Conservation (phyloP, 2,329 filamentous ascomycete genomes). For the Colletotrichum eleusines region DNA sequence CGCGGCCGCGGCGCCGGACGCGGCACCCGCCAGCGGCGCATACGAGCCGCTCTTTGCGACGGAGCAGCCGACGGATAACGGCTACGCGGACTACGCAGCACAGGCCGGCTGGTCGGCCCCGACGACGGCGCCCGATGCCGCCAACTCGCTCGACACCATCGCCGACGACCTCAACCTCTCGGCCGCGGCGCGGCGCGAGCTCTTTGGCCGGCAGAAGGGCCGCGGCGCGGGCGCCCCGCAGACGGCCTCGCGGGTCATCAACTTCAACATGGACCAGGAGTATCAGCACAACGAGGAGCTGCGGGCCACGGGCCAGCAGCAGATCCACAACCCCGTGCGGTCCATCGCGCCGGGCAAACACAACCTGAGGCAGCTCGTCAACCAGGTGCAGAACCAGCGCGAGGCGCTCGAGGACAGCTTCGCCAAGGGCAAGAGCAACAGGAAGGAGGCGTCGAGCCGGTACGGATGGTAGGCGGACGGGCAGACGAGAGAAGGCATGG, state of each 20-base stretch:
- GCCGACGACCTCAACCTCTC: conserved; percentile 85
- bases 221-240: conserved; percentile 48
- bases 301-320: conserved; percentile 76
- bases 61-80: conserved; percentile 43
- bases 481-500: not conserved
- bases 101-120: conserved; percentile 50
- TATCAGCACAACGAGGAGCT: conserved; percentile 87
- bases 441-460: conserved; percentile 82
- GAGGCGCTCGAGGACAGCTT: conserved; percentile 94
- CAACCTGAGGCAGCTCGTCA: conserved; percentile 87
- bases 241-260: conserved; percentile 76
- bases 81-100: conserved; percentile 51
- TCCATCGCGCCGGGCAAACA: conserved; percentile 90
- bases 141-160: conserved; percentile 76
- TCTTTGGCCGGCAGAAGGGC: conserved; percentile 77
- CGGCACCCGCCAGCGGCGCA: conserved; percentile 44
- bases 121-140: conserved; percentile 46
- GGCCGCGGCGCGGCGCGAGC: conserved; percentile 79
- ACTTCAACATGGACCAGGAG: conserved; percentile 90
- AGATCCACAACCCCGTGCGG: conserved; percentile 84
- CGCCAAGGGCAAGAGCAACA: conserved; percentile 81
- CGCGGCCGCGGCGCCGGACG: conserved; percentile 36
- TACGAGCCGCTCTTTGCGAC: conserved; percentile 68
- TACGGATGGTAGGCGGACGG: conserved; percentile 78
- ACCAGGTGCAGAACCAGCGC: conserved; percentile 82